These are phyloP conservation scores for Euclidium syriacum DNA, from an alignment of 345 rosid genomes.

Conservation along the genomic window DNA sequence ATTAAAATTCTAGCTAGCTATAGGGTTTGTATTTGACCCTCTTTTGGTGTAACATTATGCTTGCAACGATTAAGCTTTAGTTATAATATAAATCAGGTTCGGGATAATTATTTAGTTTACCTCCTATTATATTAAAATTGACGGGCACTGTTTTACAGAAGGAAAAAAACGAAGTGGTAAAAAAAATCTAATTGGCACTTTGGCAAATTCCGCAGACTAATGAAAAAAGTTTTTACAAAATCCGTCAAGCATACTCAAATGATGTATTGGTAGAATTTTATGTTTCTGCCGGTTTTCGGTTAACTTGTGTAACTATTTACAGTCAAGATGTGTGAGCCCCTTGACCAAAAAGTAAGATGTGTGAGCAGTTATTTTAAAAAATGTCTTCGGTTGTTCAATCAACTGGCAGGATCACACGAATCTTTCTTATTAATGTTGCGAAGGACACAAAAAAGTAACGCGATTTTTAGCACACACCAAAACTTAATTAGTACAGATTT, in stretches of 20 bases:
- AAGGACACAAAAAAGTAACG: slow-evolving; percentile 8
- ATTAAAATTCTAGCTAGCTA: background rate
- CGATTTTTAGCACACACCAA: background rate
- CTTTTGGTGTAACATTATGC: slow-evolving; percentile 18
- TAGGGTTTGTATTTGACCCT: slow-evolving; percentile 25
- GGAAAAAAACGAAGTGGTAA: no score
- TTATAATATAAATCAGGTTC: slow-evolving; percentile 20
- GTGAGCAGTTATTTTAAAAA: background rate
- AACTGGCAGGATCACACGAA: slow-evolving; percentile 6
- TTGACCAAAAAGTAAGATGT: background rate
- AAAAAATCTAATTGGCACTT: no score
- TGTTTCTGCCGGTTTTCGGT: background rate
- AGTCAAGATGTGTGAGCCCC: background rate
- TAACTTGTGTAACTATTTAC: background rate
- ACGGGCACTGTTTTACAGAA: no score
- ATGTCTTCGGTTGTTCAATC: background rate
- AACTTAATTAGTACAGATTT: background rate
- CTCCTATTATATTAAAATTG: background rate
- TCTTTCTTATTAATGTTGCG: slow-evolving; percentile 12
- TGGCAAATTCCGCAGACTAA: no score
- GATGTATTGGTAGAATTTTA: no score
- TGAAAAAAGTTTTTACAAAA: no score
- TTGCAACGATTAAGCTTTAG: slow-evolving; percentile 11
- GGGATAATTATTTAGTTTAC: background rate
- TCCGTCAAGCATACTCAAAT: no score